Conservation (phyloP, 2,329 filamentous ascomycete genomes). For the Diaporthe nobilis region DNA sequence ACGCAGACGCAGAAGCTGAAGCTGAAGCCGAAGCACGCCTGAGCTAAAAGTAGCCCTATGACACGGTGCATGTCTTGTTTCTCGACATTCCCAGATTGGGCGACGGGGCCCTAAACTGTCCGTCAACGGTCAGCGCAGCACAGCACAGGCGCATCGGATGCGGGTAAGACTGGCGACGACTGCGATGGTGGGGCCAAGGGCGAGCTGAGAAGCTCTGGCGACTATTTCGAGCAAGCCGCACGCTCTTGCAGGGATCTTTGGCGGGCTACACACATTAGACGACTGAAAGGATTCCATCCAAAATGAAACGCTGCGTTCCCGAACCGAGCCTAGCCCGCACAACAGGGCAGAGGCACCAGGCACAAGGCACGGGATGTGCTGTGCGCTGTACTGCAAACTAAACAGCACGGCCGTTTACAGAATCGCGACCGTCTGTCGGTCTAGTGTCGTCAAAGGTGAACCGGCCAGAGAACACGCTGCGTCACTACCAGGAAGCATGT, state of each 20-base stretch:
- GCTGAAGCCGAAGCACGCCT: constrained; percentile 11
- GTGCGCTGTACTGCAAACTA: neutral
- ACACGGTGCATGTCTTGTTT: neutral
- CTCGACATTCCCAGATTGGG: constrained; percentile 2
- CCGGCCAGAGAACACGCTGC: neutral
- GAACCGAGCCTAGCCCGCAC: constrained; percentile 4
- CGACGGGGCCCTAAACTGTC: neutral
- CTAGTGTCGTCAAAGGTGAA: neutral
- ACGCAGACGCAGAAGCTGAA: constrained; percentile 10
- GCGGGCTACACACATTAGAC: neutral
- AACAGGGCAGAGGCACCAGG: neutral
- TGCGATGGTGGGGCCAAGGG: constrained; percentile 25
- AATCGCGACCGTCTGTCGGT: neutral
- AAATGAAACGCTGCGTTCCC: constrained; percentile 27
- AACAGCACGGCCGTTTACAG: neutral
- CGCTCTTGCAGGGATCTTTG: constrained; percentile 28
- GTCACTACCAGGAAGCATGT: neutral
- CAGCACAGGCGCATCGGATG: constrained; percentile 10
- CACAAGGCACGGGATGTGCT: neutral
- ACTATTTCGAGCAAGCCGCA: constrained; percentile 27
- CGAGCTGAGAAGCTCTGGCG: constrained; percentile 20
- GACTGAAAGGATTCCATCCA: constrained; percentile 13
- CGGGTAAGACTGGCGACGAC: constrained; percentile 11
- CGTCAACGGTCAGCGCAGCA: constrained; percentile 22
- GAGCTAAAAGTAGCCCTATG: constrained; percentile 32